phyloP scores from a whole-genome alignment of 176 grass and related monocot genomes.

The Cenchrus americanus region DNA sequence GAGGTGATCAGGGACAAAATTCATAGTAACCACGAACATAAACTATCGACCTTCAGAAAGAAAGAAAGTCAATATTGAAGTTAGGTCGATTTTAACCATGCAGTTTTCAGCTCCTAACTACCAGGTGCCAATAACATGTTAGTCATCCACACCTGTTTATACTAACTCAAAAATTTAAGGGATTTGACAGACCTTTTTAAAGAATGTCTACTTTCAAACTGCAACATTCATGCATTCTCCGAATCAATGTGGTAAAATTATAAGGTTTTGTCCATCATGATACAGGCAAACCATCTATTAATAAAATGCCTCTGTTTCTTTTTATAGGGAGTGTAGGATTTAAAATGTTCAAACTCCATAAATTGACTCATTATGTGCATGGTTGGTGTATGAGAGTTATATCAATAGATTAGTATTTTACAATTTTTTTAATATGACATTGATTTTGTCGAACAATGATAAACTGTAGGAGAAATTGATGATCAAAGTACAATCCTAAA shows the following conservation, averaged over 20 bases:
- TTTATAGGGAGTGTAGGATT: neutral
- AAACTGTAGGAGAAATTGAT: neutral
- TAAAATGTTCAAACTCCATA: neutral
- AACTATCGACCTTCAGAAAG: neutral
- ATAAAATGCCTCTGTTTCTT: neutral
- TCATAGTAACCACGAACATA: conserved; percentile 2
- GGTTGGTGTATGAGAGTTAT: neutral
- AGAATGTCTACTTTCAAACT: conserved; percentile 21
- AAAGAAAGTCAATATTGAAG: conserved; percentile 19
- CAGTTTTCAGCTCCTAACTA: neutral
- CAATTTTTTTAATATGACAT: neutral
- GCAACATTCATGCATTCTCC: neutral
- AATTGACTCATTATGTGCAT: neutral
- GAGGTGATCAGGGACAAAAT: conserved; percentile 16
- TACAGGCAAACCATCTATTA: conserved; percentile 8
- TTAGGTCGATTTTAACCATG: conserved; percentile 6
- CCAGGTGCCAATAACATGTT: conserved; percentile 8
- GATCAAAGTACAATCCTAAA: neutral
- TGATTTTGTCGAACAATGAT: neutral
- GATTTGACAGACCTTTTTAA: neutral
- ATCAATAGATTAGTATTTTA: neutral
- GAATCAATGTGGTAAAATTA: conserved; percentile 21
- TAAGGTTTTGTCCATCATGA: conserved; percentile 19
- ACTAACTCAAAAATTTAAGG: neutral
- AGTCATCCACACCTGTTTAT: neutral